Evolutionary conservation across 768 basidiomycete species (phyloP).

Genomic region (Xerocomus spinulosus): DNA sequence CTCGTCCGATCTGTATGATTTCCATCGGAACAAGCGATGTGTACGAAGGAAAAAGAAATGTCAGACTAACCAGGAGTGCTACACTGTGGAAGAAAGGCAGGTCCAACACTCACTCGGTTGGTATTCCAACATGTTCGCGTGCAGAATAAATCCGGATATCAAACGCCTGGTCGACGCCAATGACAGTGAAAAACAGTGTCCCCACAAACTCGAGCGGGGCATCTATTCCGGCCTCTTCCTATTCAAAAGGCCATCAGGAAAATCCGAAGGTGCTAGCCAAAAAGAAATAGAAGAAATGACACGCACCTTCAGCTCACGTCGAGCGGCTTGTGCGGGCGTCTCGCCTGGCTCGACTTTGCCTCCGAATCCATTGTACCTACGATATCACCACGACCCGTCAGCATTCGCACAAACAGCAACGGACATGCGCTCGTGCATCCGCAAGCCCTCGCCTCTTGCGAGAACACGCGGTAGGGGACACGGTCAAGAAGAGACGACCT

Average conservation of each 20-base stretch:
- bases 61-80: no score
- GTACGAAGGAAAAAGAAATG: no score
- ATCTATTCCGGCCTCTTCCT: conserved; percentile 83
- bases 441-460: background rate
- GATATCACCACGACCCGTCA: background rate
- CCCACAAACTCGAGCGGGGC: conserved; percentile 63
- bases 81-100: background rate
- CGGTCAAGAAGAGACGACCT: conserved; percentile 12
- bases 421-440: no score
- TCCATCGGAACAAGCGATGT: no score
- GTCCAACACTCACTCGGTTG: conserved; percentile 56
- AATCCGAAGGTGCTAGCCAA: no score
- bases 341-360: conserved; percentile 82
- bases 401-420: no score
- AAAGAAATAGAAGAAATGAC: no score
- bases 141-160: conserved; percentile 73
- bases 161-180: conserved; percentile 54
- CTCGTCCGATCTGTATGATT: conserved; percentile 66
- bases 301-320: conserved; percentile 63
- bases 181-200: conserved; percentile 56
- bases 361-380: conserved; percentile 84
- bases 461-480: background rate
- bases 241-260: no score
- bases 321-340: conserved; percentile 61
- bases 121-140: conserved; percentile 50